Percentiles rank a stretch among this genome's conserved stretches.
Conservation (phyloP, 2,329 filamentous ascomycete species). For the Penicillium sp. region DNA sequence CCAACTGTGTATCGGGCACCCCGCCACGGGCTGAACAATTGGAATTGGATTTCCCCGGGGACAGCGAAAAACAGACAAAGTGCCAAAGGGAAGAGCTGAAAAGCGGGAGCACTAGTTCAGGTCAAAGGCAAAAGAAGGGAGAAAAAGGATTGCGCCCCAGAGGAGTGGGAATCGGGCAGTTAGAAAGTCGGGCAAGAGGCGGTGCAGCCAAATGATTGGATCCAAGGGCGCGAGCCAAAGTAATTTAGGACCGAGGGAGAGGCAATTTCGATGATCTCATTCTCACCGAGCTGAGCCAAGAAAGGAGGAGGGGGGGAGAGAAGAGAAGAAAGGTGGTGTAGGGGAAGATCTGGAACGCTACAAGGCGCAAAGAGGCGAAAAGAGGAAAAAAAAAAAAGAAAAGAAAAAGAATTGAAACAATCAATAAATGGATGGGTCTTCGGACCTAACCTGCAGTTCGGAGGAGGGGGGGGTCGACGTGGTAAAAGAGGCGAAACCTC, state of each 20-base stretch:
- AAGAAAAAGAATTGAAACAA: slow-evolving; percentile 13
- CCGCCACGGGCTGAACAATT: slow-evolving; percentile 22
- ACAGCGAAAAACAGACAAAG: not conserved
- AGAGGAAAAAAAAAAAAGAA: slow-evolving; percentile 16
- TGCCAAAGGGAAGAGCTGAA: slow-evolving; percentile 13
- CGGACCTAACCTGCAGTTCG: slow-evolving; percentile 21
- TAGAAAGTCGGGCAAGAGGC: slow-evolving; percentile 24
- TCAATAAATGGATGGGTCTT: slow-evolving; percentile 17
- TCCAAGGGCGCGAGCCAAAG: slow-evolving; percentile 18
- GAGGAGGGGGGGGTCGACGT: slow-evolving; percentile 15
- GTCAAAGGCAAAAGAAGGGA: slow-evolving; percentile 1
- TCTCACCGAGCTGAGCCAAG: slow-evolving; percentile 19
- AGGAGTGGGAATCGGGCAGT: slow-evolving; percentile 19
- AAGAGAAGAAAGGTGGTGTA: slow-evolving; percentile 2
- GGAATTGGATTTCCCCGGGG: slow-evolving; percentile 1
- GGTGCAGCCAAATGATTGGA: slow-evolving; percentile 27
- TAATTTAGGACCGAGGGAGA: slow-evolving; percentile 19
- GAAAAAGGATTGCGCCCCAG: slow-evolving; percentile 9
- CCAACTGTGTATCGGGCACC: slow-evolving; percentile 8
- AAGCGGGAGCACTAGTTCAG: slow-evolving; percentile 8
- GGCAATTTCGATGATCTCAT: slow-evolving; percentile 29
- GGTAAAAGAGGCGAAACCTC: slow-evolving; percentile 17
- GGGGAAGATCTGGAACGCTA: slow-evolving; percentile 15
- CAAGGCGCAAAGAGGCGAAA: slow-evolving; percentile 1
- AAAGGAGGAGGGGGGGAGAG: slow-evolving; percentile 5